These are phyloP conservation scores for Carpinus viminea DNA, from an alignment of 306 rosid genomes.

Conservation along the genomic window DNA sequence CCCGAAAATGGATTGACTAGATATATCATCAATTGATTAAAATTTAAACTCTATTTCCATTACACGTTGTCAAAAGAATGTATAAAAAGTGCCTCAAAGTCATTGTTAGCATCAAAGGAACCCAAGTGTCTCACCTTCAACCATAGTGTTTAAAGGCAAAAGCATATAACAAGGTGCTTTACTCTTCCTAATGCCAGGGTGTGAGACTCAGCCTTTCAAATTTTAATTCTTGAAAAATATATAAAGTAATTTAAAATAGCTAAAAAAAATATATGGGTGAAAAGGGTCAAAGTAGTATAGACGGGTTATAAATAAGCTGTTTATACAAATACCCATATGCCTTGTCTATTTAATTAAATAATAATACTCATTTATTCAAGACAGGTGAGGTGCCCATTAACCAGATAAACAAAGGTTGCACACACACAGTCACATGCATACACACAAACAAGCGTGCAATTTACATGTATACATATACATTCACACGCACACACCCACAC, in stretches of 20 bases:
- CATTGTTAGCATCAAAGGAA: too few species aligned
- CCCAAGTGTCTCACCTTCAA: too few species aligned
- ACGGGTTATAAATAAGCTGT: not conserved
- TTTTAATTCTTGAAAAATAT: not conserved
- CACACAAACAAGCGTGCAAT: too few species aligned
- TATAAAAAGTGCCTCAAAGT: too few species aligned
- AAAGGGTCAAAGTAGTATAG: not conserved
- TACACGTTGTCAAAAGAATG: not conserved
- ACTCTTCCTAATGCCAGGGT: not conserved
- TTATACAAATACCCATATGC: not conserved
- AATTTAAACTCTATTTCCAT: not conserved
- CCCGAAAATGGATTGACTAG: not conserved
- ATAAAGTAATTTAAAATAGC: not conserved
- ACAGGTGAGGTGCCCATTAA: too few species aligned
- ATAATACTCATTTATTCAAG: too few species aligned
- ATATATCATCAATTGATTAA: too few species aligned
- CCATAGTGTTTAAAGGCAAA: not conserved
- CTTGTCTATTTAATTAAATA: not conserved
- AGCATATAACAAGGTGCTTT: too few species aligned
- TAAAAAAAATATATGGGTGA: not conserved
- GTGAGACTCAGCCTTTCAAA: not conserved
- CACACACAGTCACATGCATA: too few species aligned
- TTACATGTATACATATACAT: too few species aligned
- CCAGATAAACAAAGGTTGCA: too few species aligned
- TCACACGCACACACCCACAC: too few species aligned